A percentile compares a stretch with the other conserved stretches of the same genome.
phyloP scores from a whole-genome alignment of 306 rosid species.

The Senna siamea region DNA sequence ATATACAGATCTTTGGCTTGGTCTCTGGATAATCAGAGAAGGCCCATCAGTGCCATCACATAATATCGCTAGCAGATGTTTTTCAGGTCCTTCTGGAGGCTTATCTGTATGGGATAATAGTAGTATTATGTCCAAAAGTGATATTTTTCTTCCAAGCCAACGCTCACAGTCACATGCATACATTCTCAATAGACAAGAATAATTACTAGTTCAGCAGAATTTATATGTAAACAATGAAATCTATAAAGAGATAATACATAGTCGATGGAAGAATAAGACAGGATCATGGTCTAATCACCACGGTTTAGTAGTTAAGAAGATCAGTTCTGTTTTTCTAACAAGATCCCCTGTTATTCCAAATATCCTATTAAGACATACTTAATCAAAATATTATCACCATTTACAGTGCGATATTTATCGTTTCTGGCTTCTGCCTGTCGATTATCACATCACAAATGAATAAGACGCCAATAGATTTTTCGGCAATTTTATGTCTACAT shows the following conservation, averaged over 20 bases:
- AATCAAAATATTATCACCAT: neutral
- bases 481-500: neutral
- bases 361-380: too few relatives aligned
- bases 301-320: neutral
- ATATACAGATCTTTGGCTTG: conserved; percentile 32
- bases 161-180: neutral
- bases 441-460: conserved; percentile 4
- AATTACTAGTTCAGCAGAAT: neutral
- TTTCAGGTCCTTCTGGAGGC: conserved; percentile 27
- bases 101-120: conserved; percentile 35
- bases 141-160: neutral
- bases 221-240: neutral
- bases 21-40: conserved; percentile 31
- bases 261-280: neutral
- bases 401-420: neutral
- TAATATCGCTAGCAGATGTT: neutral
- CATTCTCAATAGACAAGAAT: neutral
- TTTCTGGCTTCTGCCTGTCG: neutral
- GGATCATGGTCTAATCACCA: neutral
- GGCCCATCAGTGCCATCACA: conserved; percentile 6
- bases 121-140: neutral
- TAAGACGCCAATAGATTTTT: neutral
- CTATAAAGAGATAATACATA: neutral
- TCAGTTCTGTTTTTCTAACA: conserved; percentile 2
- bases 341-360: conserved; percentile 27